A percentile compares a stretch with the other conserved stretches of the same genome.
Evolutionary conservation across 2,329 filamentous ascomycete species (phyloP).

Genomic region (Trichoderma semiorbis): DNA sequence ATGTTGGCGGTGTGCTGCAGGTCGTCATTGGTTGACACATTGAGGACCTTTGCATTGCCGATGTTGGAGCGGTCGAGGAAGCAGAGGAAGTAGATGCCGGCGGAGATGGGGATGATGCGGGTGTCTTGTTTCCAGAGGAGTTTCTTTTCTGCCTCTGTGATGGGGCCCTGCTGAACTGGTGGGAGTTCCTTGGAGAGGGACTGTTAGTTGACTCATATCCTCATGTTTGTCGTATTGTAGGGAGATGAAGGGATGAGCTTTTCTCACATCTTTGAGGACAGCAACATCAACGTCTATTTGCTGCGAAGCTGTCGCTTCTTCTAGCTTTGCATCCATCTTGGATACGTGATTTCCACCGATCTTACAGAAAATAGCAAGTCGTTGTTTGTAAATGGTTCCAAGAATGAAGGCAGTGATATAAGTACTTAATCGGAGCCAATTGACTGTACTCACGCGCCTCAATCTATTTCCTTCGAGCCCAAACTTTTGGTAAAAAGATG

Average conservation of each 20-base stretch:
- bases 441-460: background rate
- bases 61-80: slow-evolving; percentile 69
- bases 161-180: slow-evolving; percentile 20
- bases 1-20: slow-evolving; percentile 60
- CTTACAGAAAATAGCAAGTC: background rate
- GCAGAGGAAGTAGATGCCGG: slow-evolving; percentile 62
- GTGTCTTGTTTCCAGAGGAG: slow-evolving; percentile 59
- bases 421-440: background rate
- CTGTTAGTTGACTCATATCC: background rate
- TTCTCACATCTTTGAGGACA: slow-evolving; percentile 13
- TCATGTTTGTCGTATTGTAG: background rate
- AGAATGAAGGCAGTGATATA: background rate
- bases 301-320: background rate
- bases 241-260: background rate
- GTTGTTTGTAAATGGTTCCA: background rate
- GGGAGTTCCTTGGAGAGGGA: background rate
- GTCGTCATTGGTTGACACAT: slow-evolving; percentile 57
- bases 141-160: slow-evolving; percentile 33
- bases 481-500: background rate
- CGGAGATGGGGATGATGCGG: slow-evolving; percentile 61
- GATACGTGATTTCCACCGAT: background rate
- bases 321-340: slow-evolving; percentile 15
- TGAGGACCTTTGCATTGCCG: slow-evolving; percentile 65
- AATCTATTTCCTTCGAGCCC: background rate
- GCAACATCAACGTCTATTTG: slow-evolving; percentile 5